These are phyloP conservation scores for Exophiala sideris DNA, from an alignment of 2,329 filamentous ascomycete genomes.

Conservation along the genomic window DNA sequence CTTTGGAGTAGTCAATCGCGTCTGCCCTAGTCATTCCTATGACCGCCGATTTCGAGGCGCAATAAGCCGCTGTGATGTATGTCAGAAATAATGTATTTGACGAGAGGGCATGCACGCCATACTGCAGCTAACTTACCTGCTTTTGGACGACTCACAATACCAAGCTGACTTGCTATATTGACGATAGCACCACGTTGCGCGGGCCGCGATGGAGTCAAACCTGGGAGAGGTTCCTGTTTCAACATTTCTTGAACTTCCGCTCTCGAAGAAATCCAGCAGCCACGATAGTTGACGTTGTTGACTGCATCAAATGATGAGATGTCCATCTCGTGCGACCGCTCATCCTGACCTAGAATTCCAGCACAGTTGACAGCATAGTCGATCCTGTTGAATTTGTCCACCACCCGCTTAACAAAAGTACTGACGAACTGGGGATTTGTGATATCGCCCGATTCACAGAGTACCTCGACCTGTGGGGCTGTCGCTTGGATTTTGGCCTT, in stretches of 20 bases:
- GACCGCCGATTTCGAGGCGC: slow-evolving; percentile 44
- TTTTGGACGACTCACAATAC: slow-evolving; percentile 36
- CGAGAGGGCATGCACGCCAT: no score
- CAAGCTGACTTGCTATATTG: slow-evolving; percentile 29
- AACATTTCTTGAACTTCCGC: background rate
- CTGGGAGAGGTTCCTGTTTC: background rate
- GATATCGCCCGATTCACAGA: background rate
- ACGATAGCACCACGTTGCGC: background rate
- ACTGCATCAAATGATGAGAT: background rate
- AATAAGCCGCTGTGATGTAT: slow-evolving; percentile 54
- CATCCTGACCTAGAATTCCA: background rate
- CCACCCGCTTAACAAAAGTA: background rate
- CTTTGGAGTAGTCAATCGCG: slow-evolving; percentile 69
- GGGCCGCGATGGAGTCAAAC: background rate
- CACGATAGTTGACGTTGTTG: background rate
- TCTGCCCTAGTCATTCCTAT: background rate
- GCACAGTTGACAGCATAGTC: slow-evolving; percentile 4
- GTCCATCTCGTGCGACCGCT: background rate
- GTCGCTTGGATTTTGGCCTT: no score
- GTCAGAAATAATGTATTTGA: slow-evolving; percentile 38
- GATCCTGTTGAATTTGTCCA: background rate
- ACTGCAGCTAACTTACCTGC: slow-evolving; percentile 42
- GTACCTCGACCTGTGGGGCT: background rate
- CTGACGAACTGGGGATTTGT: background rate
- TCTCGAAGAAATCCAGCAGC: background rate